Evolutionary conservation across 108 stramenopile genomes (phyloP), one percentile per base, ranked within the genome.

Genomic region (Cyclotella choctawhatcheeana): DNA sequence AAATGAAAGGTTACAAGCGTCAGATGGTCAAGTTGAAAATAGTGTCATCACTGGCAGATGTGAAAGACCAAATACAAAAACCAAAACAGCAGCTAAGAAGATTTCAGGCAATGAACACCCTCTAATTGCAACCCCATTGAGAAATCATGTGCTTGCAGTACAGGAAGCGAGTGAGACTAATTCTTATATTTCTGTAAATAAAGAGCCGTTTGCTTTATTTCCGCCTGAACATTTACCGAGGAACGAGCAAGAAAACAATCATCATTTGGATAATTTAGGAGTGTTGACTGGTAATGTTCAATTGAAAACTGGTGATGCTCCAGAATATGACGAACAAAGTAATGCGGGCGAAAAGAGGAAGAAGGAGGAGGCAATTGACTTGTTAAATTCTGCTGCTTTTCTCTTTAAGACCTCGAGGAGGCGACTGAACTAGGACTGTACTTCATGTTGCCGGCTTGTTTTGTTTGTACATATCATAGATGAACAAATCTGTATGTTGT

Each of bases 301-400:
- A 22, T 5, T 51, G 50, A 51, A 51, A 22, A 22, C 6, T 5
- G 5, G 17, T 5, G 17, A 5, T 51, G 50, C 50, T 40, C 30
- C 14, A 30, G 12, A 13, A 2, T 16, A 58, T 31, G 13, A 14
- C 14, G 10, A 17, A 1, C 10, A 7, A 13, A 24, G n/a, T 0
- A 24, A 61, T 24, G 40, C 40, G 10, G 10, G 21, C 22, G 60
- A 61, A 43, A 20, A 40, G 13, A 61, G 21, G 25, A 44, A 53
- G 33, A 37, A 63, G 12, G 71, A 72, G 33, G 71, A 72, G n/a
- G 71, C 71, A 29, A 13, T 72, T 18, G 60, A 72, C 56, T 72
- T 72, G 71, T 44, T 72, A 14, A 72, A 55, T 51, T 72, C 71
- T 55, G 71, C 71, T 6, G 71, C 71, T 34, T 72, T 72, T 20